These are phyloP conservation scores for Sporothrix pseudoabietina DNA, from an alignment of 2,329 filamentous ascomycete species.

Conservation along the genomic window DNA sequence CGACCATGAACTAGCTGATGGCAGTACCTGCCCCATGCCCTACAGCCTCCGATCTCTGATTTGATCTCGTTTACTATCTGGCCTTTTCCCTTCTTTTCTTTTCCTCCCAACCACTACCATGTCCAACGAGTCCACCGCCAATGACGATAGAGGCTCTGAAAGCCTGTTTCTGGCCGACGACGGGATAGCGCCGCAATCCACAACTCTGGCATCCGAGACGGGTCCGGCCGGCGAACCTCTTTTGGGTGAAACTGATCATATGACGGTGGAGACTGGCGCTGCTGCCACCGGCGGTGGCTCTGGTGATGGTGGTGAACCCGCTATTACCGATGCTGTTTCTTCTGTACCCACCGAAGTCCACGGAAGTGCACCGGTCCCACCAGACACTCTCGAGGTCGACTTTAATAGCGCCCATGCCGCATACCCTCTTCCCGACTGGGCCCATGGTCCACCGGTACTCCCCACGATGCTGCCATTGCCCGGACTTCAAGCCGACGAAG, in stretches of 20 bases:
- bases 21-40: background rate
- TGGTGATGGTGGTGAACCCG: background rate
- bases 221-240: background rate
- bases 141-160: slow-evolving; percentile 12
- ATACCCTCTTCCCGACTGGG: background rate
- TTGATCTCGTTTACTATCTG: background rate
- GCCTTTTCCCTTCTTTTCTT: background rate
- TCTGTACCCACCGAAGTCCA: background rate
- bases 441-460: background rate
- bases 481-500: background rate
- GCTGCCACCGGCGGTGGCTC: background rate
- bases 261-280: background rate
- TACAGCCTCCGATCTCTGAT: background rate
- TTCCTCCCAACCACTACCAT: background rate
- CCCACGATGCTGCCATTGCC: background rate
- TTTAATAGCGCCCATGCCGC: background rate
- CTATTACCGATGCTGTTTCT: background rate
- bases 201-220: background rate
- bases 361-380: background rate
- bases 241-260: background rate
- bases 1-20: slow-evolving; percentile 10
- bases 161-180: background rate
- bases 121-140: background rate
- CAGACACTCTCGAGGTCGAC: background rate
- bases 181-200: background rate